A percentile compares a stretch with the other conserved stretches of the same genome.
These are phyloP conservation scores for Casuarina equisetifolia DNA, from an alignment of 306 rosid species.

Conservation along the genomic window DNA sequence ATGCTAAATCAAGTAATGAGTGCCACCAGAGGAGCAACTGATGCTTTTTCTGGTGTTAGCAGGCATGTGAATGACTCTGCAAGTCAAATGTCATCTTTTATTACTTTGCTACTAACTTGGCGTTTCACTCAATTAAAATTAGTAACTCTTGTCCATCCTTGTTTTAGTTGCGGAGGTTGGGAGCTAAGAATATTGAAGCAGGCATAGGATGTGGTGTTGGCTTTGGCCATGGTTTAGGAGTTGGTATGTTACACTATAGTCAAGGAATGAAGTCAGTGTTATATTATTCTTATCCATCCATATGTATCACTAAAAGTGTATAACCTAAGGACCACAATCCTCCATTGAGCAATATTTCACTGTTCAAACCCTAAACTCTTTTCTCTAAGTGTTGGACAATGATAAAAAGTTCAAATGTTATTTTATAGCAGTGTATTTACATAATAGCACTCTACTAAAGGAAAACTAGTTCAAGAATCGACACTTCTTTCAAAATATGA, in stretches of 20 bases:
- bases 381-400: neutral
- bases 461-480: neutral
- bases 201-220: constrained; percentile 98
- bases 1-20: constrained; percentile 86
- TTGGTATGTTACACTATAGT: constrained; percentile 55
- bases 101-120: neutral
- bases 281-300: neutral
- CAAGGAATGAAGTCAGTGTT: neutral
- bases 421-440: constrained; percentile 7
- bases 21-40: constrained; percentile 95
- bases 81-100: constrained; percentile 33
- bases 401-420: neutral
- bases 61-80: constrained; percentile 75
- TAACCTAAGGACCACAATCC: neutral
- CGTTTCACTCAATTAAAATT: neutral
- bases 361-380: neutral
- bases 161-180: constrained; percentile 74
- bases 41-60: constrained; percentile 85
- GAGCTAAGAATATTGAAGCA: constrained; percentile 78
- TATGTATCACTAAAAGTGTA: neutral
- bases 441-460: neutral
- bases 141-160: constrained; percentile 12
- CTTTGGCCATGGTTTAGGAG: constrained; percentile 96
- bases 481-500: neutral
- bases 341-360: constrained; percentile 6